Evolutionary conservation across 129 eudicot species (phyloP).

Genomic region (Kitagawia praeruptora): DNA sequence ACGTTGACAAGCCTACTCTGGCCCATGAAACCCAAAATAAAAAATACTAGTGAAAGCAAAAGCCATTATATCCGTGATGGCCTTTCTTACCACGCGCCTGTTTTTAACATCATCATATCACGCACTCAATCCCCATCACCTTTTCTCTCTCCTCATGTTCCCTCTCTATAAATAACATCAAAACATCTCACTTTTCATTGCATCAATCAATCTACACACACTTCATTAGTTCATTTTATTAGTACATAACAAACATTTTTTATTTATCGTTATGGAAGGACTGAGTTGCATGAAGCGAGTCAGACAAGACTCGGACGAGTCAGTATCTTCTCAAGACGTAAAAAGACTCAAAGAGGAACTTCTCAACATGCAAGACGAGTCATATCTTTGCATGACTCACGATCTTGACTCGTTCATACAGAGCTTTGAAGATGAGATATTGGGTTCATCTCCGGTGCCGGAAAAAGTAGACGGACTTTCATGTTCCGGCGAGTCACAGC

Average conservation of each 20-base stretch:
- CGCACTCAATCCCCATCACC: not conserved
- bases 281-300: conserved; percentile 37
- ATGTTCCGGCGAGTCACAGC: conserved; percentile 36
- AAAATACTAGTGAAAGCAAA: not conserved
- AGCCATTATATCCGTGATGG: not conserved
- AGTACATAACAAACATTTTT: no score
- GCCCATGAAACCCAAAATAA: no score
- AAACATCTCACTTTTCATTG: not conserved
- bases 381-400: conserved; percentile 24
- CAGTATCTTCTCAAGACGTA: conserved; percentile 30
- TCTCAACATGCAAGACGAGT: conserved; percentile 36
- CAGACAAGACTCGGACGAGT: conserved; percentile 43
- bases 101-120: not conserved
- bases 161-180: not conserved
- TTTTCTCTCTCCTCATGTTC: conserved; percentile 1
- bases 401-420: conserved; percentile 72
- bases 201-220: not conserved
- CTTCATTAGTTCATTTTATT: not conserved
- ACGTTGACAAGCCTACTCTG: no score
- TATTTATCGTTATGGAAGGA: conserved; percentile 22
- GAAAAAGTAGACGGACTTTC: not conserved
- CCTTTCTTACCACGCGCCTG: not conserved
- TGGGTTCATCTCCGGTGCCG: conserved; percentile 14
- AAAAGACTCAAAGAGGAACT: conserved; percentile 51
- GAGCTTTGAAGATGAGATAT: conserved; percentile 58